phyloP scores from a whole-genome alignment of 2,329 filamentous ascomycete species.

The Arthrobotrys pseudoclavata region DNA sequence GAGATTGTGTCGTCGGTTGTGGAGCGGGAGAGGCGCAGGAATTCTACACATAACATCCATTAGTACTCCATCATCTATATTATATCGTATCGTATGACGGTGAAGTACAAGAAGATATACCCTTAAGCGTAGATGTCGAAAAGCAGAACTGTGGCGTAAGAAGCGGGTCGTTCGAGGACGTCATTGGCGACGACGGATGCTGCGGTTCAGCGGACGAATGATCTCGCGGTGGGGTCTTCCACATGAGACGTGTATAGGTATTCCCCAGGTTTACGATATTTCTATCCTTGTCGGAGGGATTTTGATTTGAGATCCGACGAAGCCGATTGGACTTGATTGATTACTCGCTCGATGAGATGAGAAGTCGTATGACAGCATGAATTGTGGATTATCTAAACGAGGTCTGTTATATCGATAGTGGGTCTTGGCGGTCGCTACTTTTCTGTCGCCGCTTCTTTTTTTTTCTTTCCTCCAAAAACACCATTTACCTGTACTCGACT shows the following conservation, averaged over 20 bases:
- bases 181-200: slow-evolving; percentile 31
- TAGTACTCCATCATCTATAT: neutral
- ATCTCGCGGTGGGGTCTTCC: slow-evolving; percentile 49
- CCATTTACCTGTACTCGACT: neutral
- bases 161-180: slow-evolving; percentile 66
- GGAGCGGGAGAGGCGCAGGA: slow-evolving; percentile 85
- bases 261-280: neutral
- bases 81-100: neutral
- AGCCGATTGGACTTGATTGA: slow-evolving; percentile 1
- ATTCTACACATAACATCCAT: slow-evolving; percentile 73
- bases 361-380: slow-evolving; percentile 5
- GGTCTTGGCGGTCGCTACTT: slow-evolving; percentile 20
- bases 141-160: slow-evolving; percentile 84
- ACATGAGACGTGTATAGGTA: slow-evolving; percentile 34
- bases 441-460: slow-evolving; percentile 32
- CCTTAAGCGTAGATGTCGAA: slow-evolving; percentile 76
- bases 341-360: slow-evolving; percentile 6
- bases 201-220: slow-evolving; percentile 16
- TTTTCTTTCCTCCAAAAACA: slow-evolving; percentile 3
- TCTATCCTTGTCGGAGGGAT: neutral
- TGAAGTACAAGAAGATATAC: slow-evolving; percentile 66
- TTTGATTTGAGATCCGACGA: slow-evolving; percentile 11
- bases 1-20: slow-evolving; percentile 93
- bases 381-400: neutral
- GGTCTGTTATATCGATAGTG: neutral